phyloP scores from a whole-genome alignment of 192 early-diverging fungal genomes.

The Podila epicladia region DNA sequence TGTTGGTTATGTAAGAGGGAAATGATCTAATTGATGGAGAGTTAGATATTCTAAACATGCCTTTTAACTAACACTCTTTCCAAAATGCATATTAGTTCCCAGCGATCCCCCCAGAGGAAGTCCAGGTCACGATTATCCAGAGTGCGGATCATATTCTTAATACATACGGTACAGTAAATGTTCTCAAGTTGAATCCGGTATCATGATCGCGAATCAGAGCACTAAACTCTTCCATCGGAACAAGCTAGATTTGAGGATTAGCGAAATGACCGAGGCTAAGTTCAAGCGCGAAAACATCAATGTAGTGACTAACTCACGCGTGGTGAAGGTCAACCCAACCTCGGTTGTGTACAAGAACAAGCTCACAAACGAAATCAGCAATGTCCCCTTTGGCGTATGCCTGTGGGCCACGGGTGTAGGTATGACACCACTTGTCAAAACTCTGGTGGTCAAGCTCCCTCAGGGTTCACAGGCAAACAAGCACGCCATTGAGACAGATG shows the following conservation, averaged over 20 bases:
- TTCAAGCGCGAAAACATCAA: slow-evolving; percentile 72
- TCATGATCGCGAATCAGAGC: background rate
- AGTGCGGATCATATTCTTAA: slow-evolving; percentile 78
- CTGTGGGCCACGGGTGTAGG: slow-evolving; percentile 70
- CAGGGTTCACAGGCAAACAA: slow-evolving; percentile 60
- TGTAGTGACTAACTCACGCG: slow-evolving; percentile 74
- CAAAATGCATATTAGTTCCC: slow-evolving; percentile 61
- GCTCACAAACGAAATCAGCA: slow-evolving; percentile 32
- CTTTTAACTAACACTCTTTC: slow-evolving; percentile 8
- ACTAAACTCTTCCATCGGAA: background rate
- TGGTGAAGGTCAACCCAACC: slow-evolving; percentile 63
- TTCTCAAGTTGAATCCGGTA: background rate
- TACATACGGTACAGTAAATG: slow-evolving; percentile 59
- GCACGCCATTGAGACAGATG: slow-evolving; percentile 70
- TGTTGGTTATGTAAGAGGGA: slow-evolving; percentile 59
- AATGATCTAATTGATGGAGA: too few species aligned
- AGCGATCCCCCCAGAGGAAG: slow-evolving; percentile 61
- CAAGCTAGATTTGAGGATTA: slow-evolving; percentile 65
- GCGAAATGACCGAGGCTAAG: slow-evolving; percentile 70
- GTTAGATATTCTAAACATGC: background rate
- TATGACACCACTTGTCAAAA: slow-evolving; percentile 66
- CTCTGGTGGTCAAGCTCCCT: slow-evolving; percentile 56
- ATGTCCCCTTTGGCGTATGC: slow-evolving; percentile 59
- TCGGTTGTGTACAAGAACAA: slow-evolving; percentile 66
- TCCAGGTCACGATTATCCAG: slow-evolving; percentile 71